Base-by-base conservation (phyloP, 306 rosid species). In the Prunus campanulata region DNA sequence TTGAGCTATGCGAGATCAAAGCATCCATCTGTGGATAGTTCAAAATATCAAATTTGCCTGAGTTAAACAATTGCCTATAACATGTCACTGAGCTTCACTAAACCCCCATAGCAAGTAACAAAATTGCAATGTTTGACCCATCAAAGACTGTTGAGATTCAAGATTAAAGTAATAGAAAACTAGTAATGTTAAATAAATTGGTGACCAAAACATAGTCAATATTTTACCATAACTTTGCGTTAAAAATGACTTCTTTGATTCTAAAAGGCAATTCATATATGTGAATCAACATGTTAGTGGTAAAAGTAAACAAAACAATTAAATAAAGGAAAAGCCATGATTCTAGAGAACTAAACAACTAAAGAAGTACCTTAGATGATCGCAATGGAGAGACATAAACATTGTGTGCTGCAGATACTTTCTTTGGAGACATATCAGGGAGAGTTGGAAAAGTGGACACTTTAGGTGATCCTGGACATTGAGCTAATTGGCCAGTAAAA, bases 361-460 rank as follows among this genome's bases (percentile, higher is more conserved):
- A 79, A 52, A 74, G 65, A 64, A 71, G 71, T 91, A 95, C 98
- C 99, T 96, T 96, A 11, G 99, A 93, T 11, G 98, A 88, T 70
- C 99, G 86, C 84, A 96, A 83, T 46, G 99, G 99, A 70, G 99
- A 96, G 57, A 96, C 99, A 12, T 96, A 96, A 11, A 96, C 99
- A 70, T 96, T 96, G 82, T 90, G 99, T 32, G 90, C 71, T 15
- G 99, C 93, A 70, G 99, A 96, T 27, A 96, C 98, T 82, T 96
- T 96, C 85, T 96, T 96, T 3, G 99, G 99, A 7, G 99, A 96
- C 99, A 96, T 96, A 82, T 96, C 99, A 19, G 99, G 99, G 74
- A 96, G 96, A 81, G 88, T 91, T 55, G 97, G 98, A 78, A 96
- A 96, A 72, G 93, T 81, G 32, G 99, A 89, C 78, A 91, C 85